Evolutionary conservation across 495 filamentous ascomycete genomes (phyloP).

Genomic region (Cudoniella acicularis): DNA sequence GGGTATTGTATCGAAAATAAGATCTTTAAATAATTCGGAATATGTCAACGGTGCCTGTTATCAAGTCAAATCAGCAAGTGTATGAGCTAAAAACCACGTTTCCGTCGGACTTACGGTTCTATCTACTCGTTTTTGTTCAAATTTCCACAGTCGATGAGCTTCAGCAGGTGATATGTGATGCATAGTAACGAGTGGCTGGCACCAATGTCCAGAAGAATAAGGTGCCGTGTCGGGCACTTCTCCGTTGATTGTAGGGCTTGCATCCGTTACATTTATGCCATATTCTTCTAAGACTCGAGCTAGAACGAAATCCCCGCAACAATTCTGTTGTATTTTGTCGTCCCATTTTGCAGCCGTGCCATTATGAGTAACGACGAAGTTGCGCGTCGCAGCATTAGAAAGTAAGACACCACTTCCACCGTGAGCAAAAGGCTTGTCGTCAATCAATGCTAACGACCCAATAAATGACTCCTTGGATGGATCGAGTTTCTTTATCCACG

Average conservation of each 20-base stretch:
- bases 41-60: slow-evolving; percentile 1
- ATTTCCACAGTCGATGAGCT: slow-evolving; percentile 50
- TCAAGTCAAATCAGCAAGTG: background rate
- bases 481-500: too few species aligned
- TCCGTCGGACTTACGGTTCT: slow-evolving; percentile 4
- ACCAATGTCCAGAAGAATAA: slow-evolving; percentile 52
- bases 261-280: slow-evolving; percentile 42
- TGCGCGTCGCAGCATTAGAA: too few species aligned
- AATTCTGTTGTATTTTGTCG: slow-evolving; percentile 47
- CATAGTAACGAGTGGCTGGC: slow-evolving; percentile 56
- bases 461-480: too few species aligned
- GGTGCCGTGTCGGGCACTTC: slow-evolving; percentile 47
- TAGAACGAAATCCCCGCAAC: slow-evolving; percentile 68
- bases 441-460: too few species aligned
- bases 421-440: too few species aligned
- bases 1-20: background rate
- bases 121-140: slow-evolving; percentile 32
- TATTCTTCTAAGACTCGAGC: slow-evolving; percentile 53
- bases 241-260: slow-evolving; percentile 55
- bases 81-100: background rate
- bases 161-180: slow-evolving; percentile 55
- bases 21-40: background rate
- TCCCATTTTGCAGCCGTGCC: slow-evolving; percentile 43
- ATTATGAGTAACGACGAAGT: slow-evolving; percentile 32
- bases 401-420: too few species aligned